phyloP scores from a whole-genome alignment of 2,329 filamentous ascomycete species.

The Aspergillus piperis region DNA sequence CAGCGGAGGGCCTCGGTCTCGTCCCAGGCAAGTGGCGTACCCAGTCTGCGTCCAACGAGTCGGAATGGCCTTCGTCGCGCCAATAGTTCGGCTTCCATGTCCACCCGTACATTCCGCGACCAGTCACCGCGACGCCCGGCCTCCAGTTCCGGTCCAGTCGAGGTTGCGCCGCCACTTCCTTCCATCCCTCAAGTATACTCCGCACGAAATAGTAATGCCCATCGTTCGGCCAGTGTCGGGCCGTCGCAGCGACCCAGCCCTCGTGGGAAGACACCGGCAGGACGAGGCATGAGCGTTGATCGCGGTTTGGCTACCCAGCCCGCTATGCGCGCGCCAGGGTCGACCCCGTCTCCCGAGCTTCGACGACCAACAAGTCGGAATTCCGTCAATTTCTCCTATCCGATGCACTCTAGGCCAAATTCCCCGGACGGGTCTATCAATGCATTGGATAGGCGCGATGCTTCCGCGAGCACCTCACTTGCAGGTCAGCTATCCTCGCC shows the following conservation, averaged over 20 bases:
- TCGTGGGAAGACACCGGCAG: slow-evolving; percentile 44
- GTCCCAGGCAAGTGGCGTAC: slow-evolving; percentile 59
- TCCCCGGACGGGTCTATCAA: slow-evolving; percentile 36
- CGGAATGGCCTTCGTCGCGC: slow-evolving; percentile 60
- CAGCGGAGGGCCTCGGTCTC: slow-evolving; percentile 72
- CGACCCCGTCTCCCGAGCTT: slow-evolving; percentile 36
- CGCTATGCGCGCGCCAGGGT: slow-evolving; percentile 18
- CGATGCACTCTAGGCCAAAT: slow-evolving; percentile 43
- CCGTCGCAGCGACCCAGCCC: slow-evolving; percentile 50
- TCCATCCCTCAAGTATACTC: slow-evolving; percentile 61
- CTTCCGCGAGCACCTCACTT: slow-evolving; percentile 18
- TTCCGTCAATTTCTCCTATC: slow-evolving; percentile 53
- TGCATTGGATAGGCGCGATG: slow-evolving; percentile 18
- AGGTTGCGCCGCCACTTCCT: slow-evolving; percentile 72
- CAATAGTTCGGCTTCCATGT: slow-evolving; percentile 79
- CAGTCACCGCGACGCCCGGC: slow-evolving; percentile 60
- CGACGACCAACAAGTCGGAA: slow-evolving; percentile 44
- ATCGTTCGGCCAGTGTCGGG: slow-evolving; percentile 55
- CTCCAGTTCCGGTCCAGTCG: slow-evolving; percentile 48
- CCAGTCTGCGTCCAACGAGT: slow-evolving; percentile 43
- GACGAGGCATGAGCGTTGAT: slow-evolving; percentile 46
- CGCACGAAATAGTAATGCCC: slow-evolving; percentile 33
- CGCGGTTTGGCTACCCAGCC: slow-evolving; percentile 19
- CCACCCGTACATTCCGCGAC: slow-evolving; percentile 81
- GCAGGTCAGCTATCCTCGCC: slow-evolving; percentile 26